These are phyloP conservation scores for Talaromyces sp. DNA, from an alignment of 2,329 filamentous ascomycete genomes.

Conservation along the genomic window DNA sequence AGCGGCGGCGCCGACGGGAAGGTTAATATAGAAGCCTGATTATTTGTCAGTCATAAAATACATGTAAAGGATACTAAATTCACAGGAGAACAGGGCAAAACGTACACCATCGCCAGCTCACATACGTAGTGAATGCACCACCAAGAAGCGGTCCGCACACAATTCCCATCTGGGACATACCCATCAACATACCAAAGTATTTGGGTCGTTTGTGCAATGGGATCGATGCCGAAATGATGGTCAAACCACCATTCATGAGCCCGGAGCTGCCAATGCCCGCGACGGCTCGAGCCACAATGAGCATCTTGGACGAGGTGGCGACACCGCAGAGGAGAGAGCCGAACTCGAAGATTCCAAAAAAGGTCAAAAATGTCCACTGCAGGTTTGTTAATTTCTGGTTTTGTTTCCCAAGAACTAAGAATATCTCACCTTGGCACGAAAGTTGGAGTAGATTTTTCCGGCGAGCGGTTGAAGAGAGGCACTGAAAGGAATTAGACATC, in stretches of 20 bases:
- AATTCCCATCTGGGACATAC: slow-evolving; percentile 7
- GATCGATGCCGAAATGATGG: slow-evolving; percentile 9
- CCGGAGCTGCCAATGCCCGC: slow-evolving; percentile 29
- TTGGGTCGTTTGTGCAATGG: slow-evolving; percentile 10
- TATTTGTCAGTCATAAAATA: background rate
- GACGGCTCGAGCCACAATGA: slow-evolving; percentile 33
- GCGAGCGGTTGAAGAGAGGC: slow-evolving; percentile 46
- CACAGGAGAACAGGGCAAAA: background rate
- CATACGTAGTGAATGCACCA: slow-evolving; percentile 38
- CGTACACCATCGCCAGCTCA: slow-evolving; percentile 43
- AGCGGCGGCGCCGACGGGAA: slow-evolving; percentile 12
- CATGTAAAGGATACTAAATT: background rate
- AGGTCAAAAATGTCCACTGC: slow-evolving; percentile 1
- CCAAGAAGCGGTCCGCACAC: slow-evolving; percentile 36
- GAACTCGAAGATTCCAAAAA: slow-evolving; percentile 33
- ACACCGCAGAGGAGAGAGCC: slow-evolving; percentile 31
- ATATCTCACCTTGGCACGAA: slow-evolving; percentile 25
- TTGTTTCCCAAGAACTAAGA: slow-evolving; percentile 7
- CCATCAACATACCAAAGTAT: slow-evolving; percentile 13
- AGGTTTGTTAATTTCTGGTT: background rate
- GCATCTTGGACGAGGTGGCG: slow-evolving; percentile 26
- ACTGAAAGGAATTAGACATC: background rate
- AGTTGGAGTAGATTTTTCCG: slow-evolving; percentile 34
- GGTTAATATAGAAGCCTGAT: slow-evolving; percentile 24
- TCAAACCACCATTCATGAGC: slow-evolving; percentile 23